Evolutionary conservation across 306 rosid genomes (phyloP).

Genomic region (Dalbergia oliveri): DNA sequence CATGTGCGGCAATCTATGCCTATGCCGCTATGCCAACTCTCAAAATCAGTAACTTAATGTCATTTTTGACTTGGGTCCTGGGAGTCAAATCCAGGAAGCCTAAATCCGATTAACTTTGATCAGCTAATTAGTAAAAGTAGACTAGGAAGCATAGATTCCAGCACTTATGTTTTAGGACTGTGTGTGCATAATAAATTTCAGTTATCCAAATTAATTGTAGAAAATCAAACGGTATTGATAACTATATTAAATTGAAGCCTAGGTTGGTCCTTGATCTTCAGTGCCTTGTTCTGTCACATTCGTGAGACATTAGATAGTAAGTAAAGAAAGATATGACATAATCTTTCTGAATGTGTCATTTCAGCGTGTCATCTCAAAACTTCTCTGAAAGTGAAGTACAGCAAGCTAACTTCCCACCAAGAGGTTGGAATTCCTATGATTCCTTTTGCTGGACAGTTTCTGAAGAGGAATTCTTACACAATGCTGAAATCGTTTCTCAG

Average conservation of each 20-base stretch:
- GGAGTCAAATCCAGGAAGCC: conserved; percentile 15
- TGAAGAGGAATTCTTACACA: conserved; percentile 73
- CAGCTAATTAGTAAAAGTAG: conserved; percentile 8
- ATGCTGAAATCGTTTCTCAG: conserved; percentile 66
- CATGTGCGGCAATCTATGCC: background rate
- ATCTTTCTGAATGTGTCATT: conserved; percentile 42
- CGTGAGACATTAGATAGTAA: conserved; percentile 15
- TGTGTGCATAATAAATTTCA: background rate
- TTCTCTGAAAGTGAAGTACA: conserved; percentile 32
- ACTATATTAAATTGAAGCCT: conserved; percentile 19
- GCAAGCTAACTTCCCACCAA: conserved; percentile 78
- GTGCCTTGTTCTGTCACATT: conserved; percentile 12
- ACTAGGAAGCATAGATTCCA: conserved; percentile 21
- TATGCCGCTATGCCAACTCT: too few relatives aligned
- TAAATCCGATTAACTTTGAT: conserved; percentile 16
- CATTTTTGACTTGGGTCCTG: conserved; percentile 23
- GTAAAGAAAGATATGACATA: conserved; percentile 24
- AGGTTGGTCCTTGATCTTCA: conserved; percentile 12
- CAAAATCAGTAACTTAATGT: background rate
- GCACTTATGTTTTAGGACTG: conserved; percentile 15
- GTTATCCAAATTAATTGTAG: background rate
- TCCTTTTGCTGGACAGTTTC: conserved; percentile 92
- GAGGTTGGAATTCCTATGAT: conserved; percentile 99
- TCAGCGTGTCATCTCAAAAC: conserved; percentile 67
- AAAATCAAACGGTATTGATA: conserved; percentile 1